Evolutionary conservation across 2,329 filamentous ascomycete species (phyloP).

Genomic region (Verticillium albo-atrum): DNA sequence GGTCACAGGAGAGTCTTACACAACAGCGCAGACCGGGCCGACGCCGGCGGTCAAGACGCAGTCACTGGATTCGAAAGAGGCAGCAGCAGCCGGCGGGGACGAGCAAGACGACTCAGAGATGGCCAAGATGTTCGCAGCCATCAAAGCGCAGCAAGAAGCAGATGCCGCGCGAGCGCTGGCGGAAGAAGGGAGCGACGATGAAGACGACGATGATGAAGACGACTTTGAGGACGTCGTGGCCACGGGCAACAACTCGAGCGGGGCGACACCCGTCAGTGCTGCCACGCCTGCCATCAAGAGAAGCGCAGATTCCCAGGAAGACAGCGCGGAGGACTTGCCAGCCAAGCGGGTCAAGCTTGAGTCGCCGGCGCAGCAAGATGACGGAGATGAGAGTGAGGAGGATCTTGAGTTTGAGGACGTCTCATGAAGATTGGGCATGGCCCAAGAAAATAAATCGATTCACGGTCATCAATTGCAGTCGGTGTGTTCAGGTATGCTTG

Average conservation of each 20-base stretch:
- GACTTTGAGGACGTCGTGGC: slow-evolving; percentile 48
- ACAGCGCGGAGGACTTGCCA: slow-evolving; percentile 36
- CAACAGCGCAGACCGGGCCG: slow-evolving; percentile 29
- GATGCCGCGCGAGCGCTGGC: slow-evolving; percentile 28
- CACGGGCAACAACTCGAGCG: slow-evolving; percentile 23
- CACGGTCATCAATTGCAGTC: neutral
- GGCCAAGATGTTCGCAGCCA: slow-evolving; percentile 62
- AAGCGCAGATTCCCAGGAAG: slow-evolving; percentile 22
- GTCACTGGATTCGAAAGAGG: slow-evolving; percentile 44
- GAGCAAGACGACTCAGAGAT: slow-evolving; percentile 53
- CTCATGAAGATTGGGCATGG: slow-evolving; percentile 12
- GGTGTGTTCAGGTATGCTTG: neutral
- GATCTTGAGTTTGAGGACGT: slow-evolving; percentile 59
- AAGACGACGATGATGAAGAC: slow-evolving; percentile 36
- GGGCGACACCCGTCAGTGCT: slow-evolving; percentile 24
- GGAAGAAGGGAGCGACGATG: slow-evolving; percentile 20
- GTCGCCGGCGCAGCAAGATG: slow-evolving; percentile 27
- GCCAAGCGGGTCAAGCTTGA: slow-evolving; percentile 61
- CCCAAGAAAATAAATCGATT: neutral
- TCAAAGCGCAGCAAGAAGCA: slow-evolving; percentile 56
- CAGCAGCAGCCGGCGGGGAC: slow-evolving; percentile 32
- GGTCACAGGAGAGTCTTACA: slow-evolving; percentile 59
- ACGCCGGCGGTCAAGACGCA: slow-evolving; percentile 29
- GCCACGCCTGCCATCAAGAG: slow-evolving; percentile 25
- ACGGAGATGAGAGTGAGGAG: slow-evolving; percentile 47